These are phyloP conservation scores for Pseudoscleropodium purum DNA, from an alignment of 225 moss, liverwort and hornwort species.

Conservation along the genomic window DNA sequence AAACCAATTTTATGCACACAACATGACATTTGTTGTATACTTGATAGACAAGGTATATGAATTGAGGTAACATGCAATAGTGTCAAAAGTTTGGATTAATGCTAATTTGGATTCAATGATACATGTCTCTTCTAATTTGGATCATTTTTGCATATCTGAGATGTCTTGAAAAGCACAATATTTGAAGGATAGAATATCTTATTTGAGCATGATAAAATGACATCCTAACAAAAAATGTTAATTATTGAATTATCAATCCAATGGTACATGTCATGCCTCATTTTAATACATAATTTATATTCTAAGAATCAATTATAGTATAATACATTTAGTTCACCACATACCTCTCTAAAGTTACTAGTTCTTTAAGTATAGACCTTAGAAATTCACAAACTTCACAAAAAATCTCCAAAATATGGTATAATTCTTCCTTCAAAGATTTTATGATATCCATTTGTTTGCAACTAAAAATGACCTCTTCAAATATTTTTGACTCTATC, in stretches of 20 bases:
- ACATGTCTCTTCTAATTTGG: neutral
- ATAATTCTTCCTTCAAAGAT: no score
- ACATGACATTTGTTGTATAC: neutral
- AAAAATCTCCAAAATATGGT: neutral
- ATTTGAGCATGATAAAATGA: fast-evolving
- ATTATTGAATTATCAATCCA: neutral
- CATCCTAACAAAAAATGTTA: fast-evolving
- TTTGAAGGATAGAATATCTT: neutral
- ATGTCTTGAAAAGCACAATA: no score
- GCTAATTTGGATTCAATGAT: neutral
- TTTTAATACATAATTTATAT: neutral
- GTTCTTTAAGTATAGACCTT: neutral
- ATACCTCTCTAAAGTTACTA: fast-evolving
- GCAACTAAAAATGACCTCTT: neutral
- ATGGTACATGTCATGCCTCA: neutral
- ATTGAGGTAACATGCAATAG: neutral
- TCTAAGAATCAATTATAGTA: neutral
- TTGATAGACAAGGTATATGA: fast-evolving
- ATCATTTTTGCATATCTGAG: neutral
- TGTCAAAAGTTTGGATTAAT: neutral
- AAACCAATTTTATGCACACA: neutral
- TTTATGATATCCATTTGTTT: neutral
- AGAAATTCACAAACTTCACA: neutral
- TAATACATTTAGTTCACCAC: fast-evolving
- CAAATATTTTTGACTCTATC: neutral